Evolutionary conservation across 2,329 filamentous ascomycete species (phyloP), one percentile per base, ranked within the genome.

Genomic region (Alternaria ethzedia): DNA sequence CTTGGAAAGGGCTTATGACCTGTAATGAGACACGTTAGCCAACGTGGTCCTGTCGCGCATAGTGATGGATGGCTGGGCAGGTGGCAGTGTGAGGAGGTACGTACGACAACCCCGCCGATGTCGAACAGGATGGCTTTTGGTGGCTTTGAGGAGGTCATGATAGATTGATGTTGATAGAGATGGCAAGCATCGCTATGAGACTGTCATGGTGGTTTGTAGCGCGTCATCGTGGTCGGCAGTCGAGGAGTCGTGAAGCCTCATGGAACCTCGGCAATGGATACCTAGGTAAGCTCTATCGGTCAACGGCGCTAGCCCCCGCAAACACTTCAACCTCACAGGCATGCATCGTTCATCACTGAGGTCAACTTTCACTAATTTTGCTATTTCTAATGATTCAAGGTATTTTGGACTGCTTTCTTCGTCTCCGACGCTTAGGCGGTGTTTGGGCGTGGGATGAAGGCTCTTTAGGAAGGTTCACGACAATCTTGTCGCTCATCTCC

Each of bases 41-140:
- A 28, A 46, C 9, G 25, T 15, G 5, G n/a, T 54, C 25, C 32
- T 32, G 21, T 45, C 20, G n/a, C 10, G 30, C 6, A 32, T n/a
- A 46, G 12, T 54, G 21, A 26, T 13, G 46, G n/a, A n/a, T 25
- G 28, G 20, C 11, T 20, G 21, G 43, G 49, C 43, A 30, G 28
- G 11, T 30, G 28, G 28, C 30, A 26, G 32, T 49, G 46, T 55
- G 21, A 20, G 17, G 51, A 20, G 32, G 55, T 36, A 89, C 93
- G 85, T 90, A 97, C 95, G 86, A 93, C 96, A 71, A 99, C 96
- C 66, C 96, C 96, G 43, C 96, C 96, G 71, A 99, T 96, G 81
- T 99, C 96, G 79, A 98, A 98, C 21, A 99, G 85, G 1, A 81
- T 72, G n/a, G 78, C 79, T 13, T 68, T 74, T 7, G 71, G 71